These are phyloP conservation scores for Sergeia podlipaevii DNA, from an alignment of 208 protist genomes.

Conservation along the genomic window DNA sequence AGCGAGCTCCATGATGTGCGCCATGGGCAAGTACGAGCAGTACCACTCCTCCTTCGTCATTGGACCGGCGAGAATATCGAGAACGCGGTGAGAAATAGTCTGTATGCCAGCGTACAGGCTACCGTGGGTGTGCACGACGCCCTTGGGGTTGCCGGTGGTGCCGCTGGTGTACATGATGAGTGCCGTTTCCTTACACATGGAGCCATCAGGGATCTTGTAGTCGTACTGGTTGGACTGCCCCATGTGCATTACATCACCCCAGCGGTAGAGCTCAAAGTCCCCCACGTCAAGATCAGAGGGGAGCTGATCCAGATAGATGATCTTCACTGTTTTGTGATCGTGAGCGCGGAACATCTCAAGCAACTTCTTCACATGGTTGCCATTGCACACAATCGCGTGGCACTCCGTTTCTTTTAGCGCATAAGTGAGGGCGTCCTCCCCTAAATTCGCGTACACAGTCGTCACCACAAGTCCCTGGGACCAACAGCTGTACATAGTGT, in stretches of 20 bases:
- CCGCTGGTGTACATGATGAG: slow-evolving; percentile 92
- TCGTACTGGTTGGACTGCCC: slow-evolving; percentile 24
- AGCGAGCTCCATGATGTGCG: slow-evolving; percentile 91
- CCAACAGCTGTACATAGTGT: slow-evolving; percentile 59
- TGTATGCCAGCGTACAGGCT: slow-evolving; percentile 55
- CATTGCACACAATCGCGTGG: slow-evolving; percentile 65
- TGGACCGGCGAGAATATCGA: slow-evolving; percentile 36
- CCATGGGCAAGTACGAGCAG: slow-evolving; percentile 88
- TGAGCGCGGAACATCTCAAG: slow-evolving; percentile 33
- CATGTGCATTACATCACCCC: slow-evolving; percentile 47
- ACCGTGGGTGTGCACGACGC: slow-evolving; percentile 80
- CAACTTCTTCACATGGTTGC: slow-evolving; percentile 47
- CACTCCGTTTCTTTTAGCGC: slow-evolving; percentile 70
- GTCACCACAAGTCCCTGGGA: slow-evolving; percentile 53
- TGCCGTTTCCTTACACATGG: slow-evolving; percentile 43
- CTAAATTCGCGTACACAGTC: slow-evolving; percentile 87
- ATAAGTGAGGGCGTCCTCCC: slow-evolving; percentile 71
- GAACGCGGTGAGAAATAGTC: slow-evolving; percentile 40
- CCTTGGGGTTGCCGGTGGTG: slow-evolving; percentile 89
- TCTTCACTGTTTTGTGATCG: slow-evolving; percentile 17
- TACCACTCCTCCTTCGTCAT: slow-evolving; percentile 59
- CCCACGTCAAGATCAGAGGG: slow-evolving; percentile 22
- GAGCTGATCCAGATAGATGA: slow-evolving; percentile 66
- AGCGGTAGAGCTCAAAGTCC: slow-evolving; percentile 38
- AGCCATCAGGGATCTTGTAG: slow-evolving; percentile 25